Evolutionary conservation across 768 basidiomycete species (phyloP).

Genomic region (Suillus variegatus): DNA sequence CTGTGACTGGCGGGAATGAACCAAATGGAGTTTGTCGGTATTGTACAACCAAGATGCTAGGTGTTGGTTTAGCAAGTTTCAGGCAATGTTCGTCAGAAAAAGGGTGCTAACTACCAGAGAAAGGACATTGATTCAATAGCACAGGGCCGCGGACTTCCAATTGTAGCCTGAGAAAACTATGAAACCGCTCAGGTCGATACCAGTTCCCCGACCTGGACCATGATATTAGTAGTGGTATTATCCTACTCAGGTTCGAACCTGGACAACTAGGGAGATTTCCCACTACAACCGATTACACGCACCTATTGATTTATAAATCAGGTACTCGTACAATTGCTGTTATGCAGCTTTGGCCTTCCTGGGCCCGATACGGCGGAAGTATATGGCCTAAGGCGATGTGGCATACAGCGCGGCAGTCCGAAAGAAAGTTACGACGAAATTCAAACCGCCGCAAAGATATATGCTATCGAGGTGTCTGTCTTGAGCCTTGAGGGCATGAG

Average conservation of each 20-base stretch:
- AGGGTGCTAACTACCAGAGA: not conserved
- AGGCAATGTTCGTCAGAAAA: not conserved
- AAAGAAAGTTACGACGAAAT: not conserved
- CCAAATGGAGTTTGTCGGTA: not conserved
- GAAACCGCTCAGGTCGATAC: not conserved
- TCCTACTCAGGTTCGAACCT: not conserved
- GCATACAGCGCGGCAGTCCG: not conserved
- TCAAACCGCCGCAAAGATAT: not conserved
- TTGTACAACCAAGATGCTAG: not conserved
- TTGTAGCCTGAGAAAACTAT: not conserved
- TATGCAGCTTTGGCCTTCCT: not conserved
- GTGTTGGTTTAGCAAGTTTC: not conserved
- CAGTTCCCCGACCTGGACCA: not conserved
- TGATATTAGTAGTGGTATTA: not conserved
- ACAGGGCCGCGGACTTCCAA: not conserved
- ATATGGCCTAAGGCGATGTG: not conserved
- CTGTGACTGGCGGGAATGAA: not conserved
- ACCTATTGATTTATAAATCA: not conserved
- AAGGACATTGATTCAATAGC: too few species aligned
- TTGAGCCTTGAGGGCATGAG: not conserved
- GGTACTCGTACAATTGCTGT: not conserved
- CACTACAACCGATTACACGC: not conserved
- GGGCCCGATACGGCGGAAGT: not conserved
- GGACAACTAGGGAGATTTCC: not conserved
- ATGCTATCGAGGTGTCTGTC: not conserved